phyloP scores from a whole-genome alignment of 768 basidiomycete genomes.

The Chalciporus sphaerocephalus region DNA sequence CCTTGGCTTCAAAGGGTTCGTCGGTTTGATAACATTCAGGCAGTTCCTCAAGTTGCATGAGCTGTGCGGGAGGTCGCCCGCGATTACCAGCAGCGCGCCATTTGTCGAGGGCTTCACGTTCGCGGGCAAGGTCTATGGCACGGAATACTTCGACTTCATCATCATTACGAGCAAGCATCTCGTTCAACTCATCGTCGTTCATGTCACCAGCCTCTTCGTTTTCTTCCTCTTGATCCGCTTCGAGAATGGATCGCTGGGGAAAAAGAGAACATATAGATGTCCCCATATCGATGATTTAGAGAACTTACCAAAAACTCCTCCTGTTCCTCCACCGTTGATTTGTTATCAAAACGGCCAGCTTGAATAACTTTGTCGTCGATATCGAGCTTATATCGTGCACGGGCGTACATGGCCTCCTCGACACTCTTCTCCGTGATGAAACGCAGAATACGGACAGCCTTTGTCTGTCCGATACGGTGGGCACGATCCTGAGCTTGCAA shows the following conservation, averaged over 20 bases:
- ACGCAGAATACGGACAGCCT: slow-evolving; percentile 92
- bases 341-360: slow-evolving; percentile 98
- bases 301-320: slow-evolving; percentile 82
- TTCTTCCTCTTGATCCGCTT: slow-evolving; percentile 86
- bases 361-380: slow-evolving; percentile 99
- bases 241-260: slow-evolving; percentile 77
- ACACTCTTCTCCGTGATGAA: slow-evolving; percentile 98
- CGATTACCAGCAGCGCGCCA: slow-evolving; percentile 76
- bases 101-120: slow-evolving; percentile 53
- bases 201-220: slow-evolving; percentile 88
- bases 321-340: slow-evolving; percentile 95
- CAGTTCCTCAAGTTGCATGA: slow-evolving; percentile 86
- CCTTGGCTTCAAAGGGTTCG: slow-evolving; percentile 71
- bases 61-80: slow-evolving; percentile 68
- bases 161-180: slow-evolving; percentile 82
- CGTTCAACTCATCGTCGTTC: slow-evolving; percentile 93
- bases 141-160: slow-evolving; percentile 74
- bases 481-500: slow-evolving; percentile 98
- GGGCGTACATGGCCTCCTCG: slow-evolving; percentile 95
- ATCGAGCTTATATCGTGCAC: slow-evolving; percentile 93
- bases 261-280: slow-evolving; percentile 6
- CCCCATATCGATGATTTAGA: too few relatives aligned
- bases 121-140: slow-evolving; percentile 77
- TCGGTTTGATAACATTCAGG: slow-evolving; percentile 88
- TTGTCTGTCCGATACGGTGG: slow-evolving; percentile 99